Conservation (phyloP, 192 early-diverging fungal genomes). For the Coemansia sp. region DNA sequence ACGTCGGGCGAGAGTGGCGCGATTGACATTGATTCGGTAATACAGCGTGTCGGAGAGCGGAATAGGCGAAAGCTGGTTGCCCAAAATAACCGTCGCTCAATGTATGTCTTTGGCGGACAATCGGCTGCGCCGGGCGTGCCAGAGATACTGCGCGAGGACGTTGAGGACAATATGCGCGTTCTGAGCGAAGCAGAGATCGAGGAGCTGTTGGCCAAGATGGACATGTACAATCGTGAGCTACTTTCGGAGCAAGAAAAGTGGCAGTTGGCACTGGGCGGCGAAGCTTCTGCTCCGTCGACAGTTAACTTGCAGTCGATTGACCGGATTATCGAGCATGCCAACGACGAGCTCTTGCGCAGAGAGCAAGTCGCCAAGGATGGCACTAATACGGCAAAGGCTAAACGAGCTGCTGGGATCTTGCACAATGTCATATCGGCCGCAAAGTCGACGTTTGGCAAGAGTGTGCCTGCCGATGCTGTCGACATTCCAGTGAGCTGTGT, state of each 20-base stretch:
- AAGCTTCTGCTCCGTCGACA: not conserved
- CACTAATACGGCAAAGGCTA: conserved; percentile 10
- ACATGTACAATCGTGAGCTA: conserved; percentile 56
- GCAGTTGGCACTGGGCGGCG: conserved; percentile 10
- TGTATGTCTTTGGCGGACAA: conserved; percentile 35
- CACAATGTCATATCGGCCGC: conserved; percentile 45
- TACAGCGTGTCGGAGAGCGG: conserved; percentile 39
- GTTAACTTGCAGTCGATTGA: conserved; percentile 37
- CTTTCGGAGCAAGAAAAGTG: conserved; percentile 48
- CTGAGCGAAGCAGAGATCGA: conserved; percentile 49
- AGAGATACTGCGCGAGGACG: conserved; percentile 36
- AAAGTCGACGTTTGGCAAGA: conserved; percentile 38
- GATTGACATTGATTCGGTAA: conserved; percentile 41
- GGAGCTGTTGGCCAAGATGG: conserved; percentile 41
- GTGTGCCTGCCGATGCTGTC: not conserved
- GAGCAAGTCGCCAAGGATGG: conserved; percentile 21
- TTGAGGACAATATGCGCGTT: conserved; percentile 56
- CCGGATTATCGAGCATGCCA: conserved; percentile 41
- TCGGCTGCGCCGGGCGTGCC: not conserved
- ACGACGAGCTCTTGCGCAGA: conserved; percentile 43
- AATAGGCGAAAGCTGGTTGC: conserved; percentile 48
- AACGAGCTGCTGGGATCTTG: conserved; percentile 22
- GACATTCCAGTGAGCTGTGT: not conserved
- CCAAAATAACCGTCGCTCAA: conserved; percentile 55
- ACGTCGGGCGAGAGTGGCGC: conserved; percentile 9